A percentile compares a stretch with the other conserved stretches of the same genome.
phyloP scores from a whole-genome alignment of 2,329 filamentous ascomycete genomes.

The Fusarium sp. region DNA sequence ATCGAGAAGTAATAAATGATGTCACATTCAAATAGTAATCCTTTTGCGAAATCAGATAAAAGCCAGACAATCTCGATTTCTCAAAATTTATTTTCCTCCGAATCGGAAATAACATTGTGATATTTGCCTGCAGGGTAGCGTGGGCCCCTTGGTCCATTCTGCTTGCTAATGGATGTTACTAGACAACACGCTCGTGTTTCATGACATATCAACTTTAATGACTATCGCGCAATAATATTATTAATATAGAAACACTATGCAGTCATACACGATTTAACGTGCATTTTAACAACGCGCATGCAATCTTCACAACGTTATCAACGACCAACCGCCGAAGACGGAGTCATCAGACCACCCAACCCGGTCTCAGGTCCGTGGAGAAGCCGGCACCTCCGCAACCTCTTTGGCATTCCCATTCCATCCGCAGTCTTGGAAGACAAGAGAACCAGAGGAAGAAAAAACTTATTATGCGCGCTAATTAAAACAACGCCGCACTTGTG shows the following conservation, averaged over 20 bases:
- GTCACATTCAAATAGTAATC: no score
- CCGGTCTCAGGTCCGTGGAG: conserved; percentile 12
- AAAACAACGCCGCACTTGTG: conserved; percentile 16
- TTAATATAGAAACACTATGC: background rate
- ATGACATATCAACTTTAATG: background rate
- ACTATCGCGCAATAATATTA: background rate
- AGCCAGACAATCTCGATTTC: background rate
- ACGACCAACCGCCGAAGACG: conserved; percentile 38
- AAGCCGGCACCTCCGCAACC: conserved; percentile 26
- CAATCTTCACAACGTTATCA: background rate
- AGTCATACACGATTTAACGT: background rate
- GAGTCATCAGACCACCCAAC: conserved; percentile 27
- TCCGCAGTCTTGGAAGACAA: background rate
- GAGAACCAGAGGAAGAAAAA: background rate
- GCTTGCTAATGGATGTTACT: background rate
- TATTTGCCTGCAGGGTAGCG: background rate
- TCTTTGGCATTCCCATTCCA: conserved; percentile 6
- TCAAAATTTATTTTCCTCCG: background rate
- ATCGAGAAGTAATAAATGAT: no score
- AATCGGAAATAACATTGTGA: background rate
- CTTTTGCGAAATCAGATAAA: background rate
- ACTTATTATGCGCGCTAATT: conserved; percentile 31
- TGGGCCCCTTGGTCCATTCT: conserved; percentile 14
- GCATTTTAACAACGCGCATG: background rate
- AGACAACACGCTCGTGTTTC: background rate